Evolutionary conservation across 78 protist genomes (phyloP).

Genomic region (Dictyostelium firmibasis): DNA sequence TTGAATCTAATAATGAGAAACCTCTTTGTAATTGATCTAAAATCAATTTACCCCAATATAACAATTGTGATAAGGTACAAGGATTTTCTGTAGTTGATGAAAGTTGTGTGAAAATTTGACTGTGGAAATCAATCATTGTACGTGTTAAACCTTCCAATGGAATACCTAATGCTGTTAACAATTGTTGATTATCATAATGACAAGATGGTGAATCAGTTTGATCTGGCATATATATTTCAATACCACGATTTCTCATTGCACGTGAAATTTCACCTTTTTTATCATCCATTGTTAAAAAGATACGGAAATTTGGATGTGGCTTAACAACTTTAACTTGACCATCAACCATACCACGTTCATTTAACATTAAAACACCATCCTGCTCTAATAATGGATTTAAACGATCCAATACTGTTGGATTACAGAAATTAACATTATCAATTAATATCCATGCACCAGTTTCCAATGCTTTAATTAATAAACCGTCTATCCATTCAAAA

Average conservation of each 20-base stretch:
- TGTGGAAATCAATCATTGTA: conserved; percentile 68
- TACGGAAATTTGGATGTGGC: conserved; percentile 95
- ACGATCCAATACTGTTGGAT: conserved; percentile 99
- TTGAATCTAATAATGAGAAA: background rate
- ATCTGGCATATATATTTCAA: conserved; percentile 89
- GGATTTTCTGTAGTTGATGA: conserved; percentile 65
- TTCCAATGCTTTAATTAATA: conserved; percentile 88
- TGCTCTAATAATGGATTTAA: conserved; percentile 99
- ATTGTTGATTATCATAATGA: conserved; percentile 21
- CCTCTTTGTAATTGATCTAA: conserved; percentile 76
- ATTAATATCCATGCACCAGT: conserved; percentile 98
- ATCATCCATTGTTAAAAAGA: conserved; percentile 95
- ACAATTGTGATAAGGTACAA: conserved; percentile 34
- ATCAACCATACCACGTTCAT: conserved; percentile 95
- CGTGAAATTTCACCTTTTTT: conserved; percentile 97
- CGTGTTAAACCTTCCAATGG: background rate
- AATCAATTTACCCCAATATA: conserved; percentile 65
- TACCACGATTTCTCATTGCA: conserved; percentile 99
- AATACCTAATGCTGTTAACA: conserved; percentile 67
- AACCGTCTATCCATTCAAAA: conserved; percentile 99
- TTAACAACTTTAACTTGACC: conserved; percentile 80
- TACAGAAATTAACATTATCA: conserved; percentile 98
- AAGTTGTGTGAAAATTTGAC: background rate
- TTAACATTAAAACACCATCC: conserved; percentile 91
- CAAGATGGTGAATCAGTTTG: background rate